phyloP scores from a whole-genome alignment of 2,329 filamentous ascomycete genomes.

The Pseudogymnoascus verrucosus region DNA sequence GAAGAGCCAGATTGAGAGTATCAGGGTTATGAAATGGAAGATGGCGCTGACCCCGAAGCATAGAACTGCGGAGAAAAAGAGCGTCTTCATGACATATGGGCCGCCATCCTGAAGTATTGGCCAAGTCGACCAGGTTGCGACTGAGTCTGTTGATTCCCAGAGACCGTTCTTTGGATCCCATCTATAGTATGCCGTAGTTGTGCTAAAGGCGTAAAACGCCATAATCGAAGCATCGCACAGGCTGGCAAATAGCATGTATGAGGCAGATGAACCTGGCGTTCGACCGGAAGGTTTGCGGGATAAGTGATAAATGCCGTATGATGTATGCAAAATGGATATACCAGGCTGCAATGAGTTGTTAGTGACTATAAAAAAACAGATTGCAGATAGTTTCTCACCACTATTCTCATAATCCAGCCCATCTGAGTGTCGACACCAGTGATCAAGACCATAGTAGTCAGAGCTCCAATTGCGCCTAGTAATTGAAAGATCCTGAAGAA shows the following conservation, averaged over 20 bases:
- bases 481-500: slow-evolving; percentile 58
- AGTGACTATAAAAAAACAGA: slow-evolving; percentile 1
- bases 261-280: slow-evolving; percentile 71
- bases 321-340: slow-evolving; percentile 61
- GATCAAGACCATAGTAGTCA: slow-evolving; percentile 72
- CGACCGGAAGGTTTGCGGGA: slow-evolving; percentile 60
- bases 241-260: slow-evolving; percentile 79
- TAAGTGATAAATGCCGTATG: slow-evolving; percentile 78
- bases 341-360: slow-evolving; percentile 51
- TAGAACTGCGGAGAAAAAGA: slow-evolving; percentile 62
- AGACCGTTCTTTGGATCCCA: slow-evolving; percentile 23
- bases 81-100: slow-evolving; percentile 44
- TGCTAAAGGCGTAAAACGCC: slow-evolving; percentile 50
- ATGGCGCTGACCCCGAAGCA: slow-evolving; percentile 44
- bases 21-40: slow-evolving; percentile 58
- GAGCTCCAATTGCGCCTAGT: slow-evolving; percentile 59
- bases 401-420: slow-evolving; percentile 69
- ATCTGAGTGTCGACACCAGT: slow-evolving; percentile 55
- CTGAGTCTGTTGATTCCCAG: slow-evolving; percentile 11
- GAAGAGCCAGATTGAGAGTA: slow-evolving; percentile 66
- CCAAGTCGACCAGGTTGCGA: slow-evolving; percentile 52
- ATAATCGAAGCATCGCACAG: slow-evolving; percentile 57
- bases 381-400: slow-evolving; percentile 45
- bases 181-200: slow-evolving; percentile 31
- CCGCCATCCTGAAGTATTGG: slow-evolving; percentile 47